Percentiles rank a stretch among this genome's conserved stretches.
Evolutionary conservation across 495 filamentous ascomycete species (phyloP).

Genomic region (Podospora fimiseda): DNA sequence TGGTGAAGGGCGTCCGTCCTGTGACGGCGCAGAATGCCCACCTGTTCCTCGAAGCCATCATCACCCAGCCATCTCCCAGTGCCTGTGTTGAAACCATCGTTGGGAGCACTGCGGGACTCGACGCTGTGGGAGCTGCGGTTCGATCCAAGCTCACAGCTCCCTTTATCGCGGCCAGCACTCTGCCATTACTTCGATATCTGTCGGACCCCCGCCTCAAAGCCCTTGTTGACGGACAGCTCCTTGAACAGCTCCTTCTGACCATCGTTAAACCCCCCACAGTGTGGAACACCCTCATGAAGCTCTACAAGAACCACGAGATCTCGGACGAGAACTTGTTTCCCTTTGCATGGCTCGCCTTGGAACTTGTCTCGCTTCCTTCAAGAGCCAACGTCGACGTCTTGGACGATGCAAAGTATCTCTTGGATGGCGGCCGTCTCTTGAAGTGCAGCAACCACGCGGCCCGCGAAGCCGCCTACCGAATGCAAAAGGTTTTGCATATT

Average conservation of each 20-base stretch:
- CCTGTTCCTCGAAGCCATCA: constrained; percentile 56
- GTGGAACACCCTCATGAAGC: constrained; percentile 50
- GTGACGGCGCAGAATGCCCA: constrained; percentile 37
- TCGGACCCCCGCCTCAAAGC: constrained; percentile 42
- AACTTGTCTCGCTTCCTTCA: constrained; percentile 46
- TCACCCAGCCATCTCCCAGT: constrained; percentile 39
- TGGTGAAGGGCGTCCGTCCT: constrained; percentile 22
- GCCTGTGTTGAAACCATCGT: constrained; percentile 52
- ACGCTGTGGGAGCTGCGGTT: constrained; percentile 43
- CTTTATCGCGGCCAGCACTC: constrained; percentile 48
- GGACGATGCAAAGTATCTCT: constrained; percentile 23
- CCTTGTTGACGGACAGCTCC: constrained; percentile 49
- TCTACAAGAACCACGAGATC: constrained; percentile 36
- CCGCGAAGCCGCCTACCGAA: constrained; percentile 25
- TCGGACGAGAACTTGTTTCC: constrained; percentile 31
- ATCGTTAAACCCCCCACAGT: constrained; percentile 56
- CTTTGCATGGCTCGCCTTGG: constrained; percentile 55
- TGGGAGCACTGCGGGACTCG: constrained; percentile 40
- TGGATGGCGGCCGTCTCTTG: constrained; percentile 25
- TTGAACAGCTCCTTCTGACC: constrained; percentile 45
- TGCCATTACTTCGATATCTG: constrained; percentile 32
- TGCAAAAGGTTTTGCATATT: constrained; percentile 19
- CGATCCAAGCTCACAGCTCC: constrained; percentile 39
- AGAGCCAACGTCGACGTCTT: constrained; percentile 26
- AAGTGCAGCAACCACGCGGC: constrained; percentile 24